phyloP scores from a whole-genome alignment of 257 asterid species.

The Eucommia ulmoides region DNA sequence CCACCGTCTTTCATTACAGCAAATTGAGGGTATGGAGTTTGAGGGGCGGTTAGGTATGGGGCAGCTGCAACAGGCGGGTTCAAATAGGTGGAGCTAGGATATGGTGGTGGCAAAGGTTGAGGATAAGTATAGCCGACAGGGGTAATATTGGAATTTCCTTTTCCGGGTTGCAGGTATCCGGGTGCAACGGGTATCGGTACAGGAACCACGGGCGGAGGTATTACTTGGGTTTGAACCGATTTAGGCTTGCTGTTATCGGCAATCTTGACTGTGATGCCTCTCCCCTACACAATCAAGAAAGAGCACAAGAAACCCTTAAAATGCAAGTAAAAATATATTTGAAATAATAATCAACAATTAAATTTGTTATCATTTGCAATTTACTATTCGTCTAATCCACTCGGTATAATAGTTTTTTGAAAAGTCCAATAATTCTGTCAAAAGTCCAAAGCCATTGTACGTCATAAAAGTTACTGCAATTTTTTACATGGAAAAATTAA shows the following conservation, averaged over 20 bases:
- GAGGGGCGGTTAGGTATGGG: slow-evolving; percentile 35
- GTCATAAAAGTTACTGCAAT: too few species aligned
- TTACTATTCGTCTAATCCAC: too few species aligned
- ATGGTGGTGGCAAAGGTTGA: slow-evolving; percentile 32
- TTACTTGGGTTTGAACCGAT: slow-evolving; percentile 30
- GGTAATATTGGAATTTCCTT: slow-evolving; percentile 16
- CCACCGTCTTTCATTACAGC: slow-evolving; percentile 25
- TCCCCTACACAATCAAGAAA: slow-evolving; percentile 40
- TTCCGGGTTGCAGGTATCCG: slow-evolving; percentile 33
- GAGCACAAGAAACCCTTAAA: too few species aligned
- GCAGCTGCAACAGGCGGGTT: slow-evolving; percentile 32
- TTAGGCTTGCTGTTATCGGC: slow-evolving; percentile 76
- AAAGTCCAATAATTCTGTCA: too few species aligned
- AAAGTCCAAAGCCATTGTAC: too few species aligned
- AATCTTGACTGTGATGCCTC: slow-evolving; percentile 69
- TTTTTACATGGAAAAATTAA: too few species aligned
- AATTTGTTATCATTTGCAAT: too few species aligned
- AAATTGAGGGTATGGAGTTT: slow-evolving; percentile 45
- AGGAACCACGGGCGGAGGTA: slow-evolving; percentile 35
- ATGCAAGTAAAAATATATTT: too few species aligned
- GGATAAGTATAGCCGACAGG: slow-evolving; percentile 46
- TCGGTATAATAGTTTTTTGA: too few species aligned
- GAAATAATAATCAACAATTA: too few species aligned
- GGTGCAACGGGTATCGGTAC: slow-evolving; percentile 29
- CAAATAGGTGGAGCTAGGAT: slow-evolving; percentile 26